These are phyloP conservation scores for Dryas integrifolia DNA, from an alignment of 331 rosid genomes.

Conservation along the genomic window DNA sequence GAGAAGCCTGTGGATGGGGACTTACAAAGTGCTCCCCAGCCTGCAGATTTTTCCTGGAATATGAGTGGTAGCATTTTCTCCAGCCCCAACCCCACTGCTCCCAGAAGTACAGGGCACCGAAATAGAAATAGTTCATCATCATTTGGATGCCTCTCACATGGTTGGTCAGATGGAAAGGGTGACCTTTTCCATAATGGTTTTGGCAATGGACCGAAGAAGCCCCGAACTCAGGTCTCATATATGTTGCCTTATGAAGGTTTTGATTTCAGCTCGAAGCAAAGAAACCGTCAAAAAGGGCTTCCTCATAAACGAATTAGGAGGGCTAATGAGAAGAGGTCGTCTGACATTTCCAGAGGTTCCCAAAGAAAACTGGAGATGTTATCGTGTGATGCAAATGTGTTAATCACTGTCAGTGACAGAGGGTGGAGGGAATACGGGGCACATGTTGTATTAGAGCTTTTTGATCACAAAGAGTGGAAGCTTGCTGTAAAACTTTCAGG, in stretches of 20 bases:
- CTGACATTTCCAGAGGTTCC: conserved; percentile 51
- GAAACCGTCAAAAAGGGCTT: conserved; percentile 51
- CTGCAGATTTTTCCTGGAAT: conserved; percentile 59
- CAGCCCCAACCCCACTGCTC: conserved; percentile 84
- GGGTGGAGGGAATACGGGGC: conserved; percentile 96
- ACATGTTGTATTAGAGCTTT: conserved; percentile 62
- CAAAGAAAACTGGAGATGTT: conserved; percentile 65
- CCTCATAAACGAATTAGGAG: conserved; percentile 75
- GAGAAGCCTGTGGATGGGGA: conserved; percentile 55
- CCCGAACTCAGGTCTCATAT: conserved; percentile 89
- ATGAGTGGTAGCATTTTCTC: conserved; percentile 49
- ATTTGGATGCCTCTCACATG: conserved; percentile 54
- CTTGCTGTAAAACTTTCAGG: conserved; percentile 80
- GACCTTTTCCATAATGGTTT: conserved; percentile 61
- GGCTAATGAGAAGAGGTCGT: conserved; percentile 68
- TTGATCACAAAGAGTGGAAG: conserved; percentile 88
- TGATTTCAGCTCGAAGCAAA: conserved; percentile 54
- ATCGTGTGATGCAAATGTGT: conserved; percentile 70
- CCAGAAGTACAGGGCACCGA: conserved; percentile 74
- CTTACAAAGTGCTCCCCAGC: conserved; percentile 40
- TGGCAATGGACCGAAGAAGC: conserved; percentile 83
- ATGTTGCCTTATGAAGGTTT: conserved; percentile 67
- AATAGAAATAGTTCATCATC: conserved; percentile 52
- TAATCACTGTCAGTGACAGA: conserved; percentile 66
- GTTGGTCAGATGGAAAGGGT: conserved; percentile 65